Evolutionary conservation across 2,329 filamentous ascomycete species (phyloP).

Genomic region (Ophiostoma tasmaniense): DNA sequence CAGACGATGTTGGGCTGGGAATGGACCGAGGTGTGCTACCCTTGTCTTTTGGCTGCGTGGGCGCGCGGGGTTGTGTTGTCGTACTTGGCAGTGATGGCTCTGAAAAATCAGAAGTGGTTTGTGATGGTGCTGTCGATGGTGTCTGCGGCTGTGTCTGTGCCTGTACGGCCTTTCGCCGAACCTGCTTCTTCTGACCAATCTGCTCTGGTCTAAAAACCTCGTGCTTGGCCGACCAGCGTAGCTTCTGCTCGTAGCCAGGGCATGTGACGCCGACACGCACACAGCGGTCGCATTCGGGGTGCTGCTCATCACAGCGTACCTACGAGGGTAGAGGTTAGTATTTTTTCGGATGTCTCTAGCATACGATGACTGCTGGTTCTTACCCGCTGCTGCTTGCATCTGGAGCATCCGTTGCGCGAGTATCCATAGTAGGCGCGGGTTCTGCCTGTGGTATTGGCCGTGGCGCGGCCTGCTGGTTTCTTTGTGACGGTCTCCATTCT

Average conservation of each 20-base stretch:
- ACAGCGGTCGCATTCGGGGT: constrained; percentile 33
- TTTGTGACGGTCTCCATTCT: constrained; percentile 10
- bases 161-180: neutral
- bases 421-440: constrained; percentile 20
- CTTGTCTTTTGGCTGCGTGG: neutral
- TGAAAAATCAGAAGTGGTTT: neutral
- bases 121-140: neutral
- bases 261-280: constrained; percentile 34
- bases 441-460: constrained; percentile 11
- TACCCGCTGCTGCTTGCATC: constrained; percentile 22
- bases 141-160: neutral
- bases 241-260: constrained; percentile 37
- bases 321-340: constrained; percentile 3
- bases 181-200: constrained; percentile 9
- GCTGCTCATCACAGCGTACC: constrained; percentile 21
- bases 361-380: neutral
- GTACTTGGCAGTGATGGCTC: neutral
- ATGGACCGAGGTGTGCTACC: neutral
- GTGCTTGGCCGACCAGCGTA: constrained; percentile 42
- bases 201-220: constrained; percentile 27
- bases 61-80: neutral
- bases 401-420: constrained; percentile 21
- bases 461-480: constrained; percentile 2
- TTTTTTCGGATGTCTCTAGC: neutral
- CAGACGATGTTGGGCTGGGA: neutral